Base-by-base conservation (phyloP, 495 filamentous ascomycete species). In the Penicillium daleae region DNA sequence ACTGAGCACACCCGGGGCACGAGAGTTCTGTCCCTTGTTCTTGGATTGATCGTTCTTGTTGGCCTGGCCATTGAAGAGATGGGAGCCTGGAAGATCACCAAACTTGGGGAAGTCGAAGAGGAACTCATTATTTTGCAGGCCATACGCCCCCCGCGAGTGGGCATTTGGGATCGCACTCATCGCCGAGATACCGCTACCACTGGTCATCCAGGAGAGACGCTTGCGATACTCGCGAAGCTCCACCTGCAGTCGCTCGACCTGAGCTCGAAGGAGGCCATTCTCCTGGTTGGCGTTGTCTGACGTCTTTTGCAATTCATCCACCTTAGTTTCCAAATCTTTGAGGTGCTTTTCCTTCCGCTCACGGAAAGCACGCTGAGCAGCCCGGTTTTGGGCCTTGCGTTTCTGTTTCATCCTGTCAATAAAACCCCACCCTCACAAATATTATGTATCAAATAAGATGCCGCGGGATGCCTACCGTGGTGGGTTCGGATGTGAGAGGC, bases 331-430 rank as follows among this genome's bases (percentile, higher is more conserved):
- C 27, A 99, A 81, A 69, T 99, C 96, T 72, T 94, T 96, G 46
- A 99, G 72, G 69, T 99, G 95, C 77, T 92, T 96, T 78, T 99
- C 95, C 79, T 99, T 99, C 51, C 95, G 91, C 73, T 99, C 95
- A 26, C 95, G 86, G 85, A 99, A 99, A 7, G 95, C 95, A 44
- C 95, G 86, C 78, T 99, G 95, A 29, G 95, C 95, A 1, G 96
- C 95, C 60, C 95, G 89, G 67, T 99, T 99, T 72, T 99, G 95
- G 12, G 96, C 95, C 78, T 99, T 99, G 65, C 95, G 91, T 81
- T 99, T 99, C 93, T 97, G 67, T 37, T 61, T 10, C 29, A 37
- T 75, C 90, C 75, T 88, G 84, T 72, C 49, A 35, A 48, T 67
- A 51, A 39, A 32, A 33, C 49, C 26, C 21, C 44, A 10, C 31